Conservation (phyloP, 352 stramenopile species). For the Globisporangium middletonii region DNA sequence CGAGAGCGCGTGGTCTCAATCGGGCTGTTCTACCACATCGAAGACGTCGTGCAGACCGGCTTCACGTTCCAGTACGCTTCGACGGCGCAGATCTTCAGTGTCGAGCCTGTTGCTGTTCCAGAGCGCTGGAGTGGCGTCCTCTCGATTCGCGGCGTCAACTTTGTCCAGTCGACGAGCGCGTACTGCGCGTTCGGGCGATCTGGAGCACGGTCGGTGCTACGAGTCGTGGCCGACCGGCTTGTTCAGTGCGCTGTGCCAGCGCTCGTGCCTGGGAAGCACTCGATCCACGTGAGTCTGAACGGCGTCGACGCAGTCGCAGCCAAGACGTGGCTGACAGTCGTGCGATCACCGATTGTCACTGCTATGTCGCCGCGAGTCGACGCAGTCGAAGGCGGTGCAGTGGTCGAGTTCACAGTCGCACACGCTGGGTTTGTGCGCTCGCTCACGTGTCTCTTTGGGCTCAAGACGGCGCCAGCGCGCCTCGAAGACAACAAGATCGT, state of each 20-base stretch:
- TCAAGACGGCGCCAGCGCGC: conserved; percentile 11
- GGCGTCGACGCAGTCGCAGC: conserved; percentile 13
- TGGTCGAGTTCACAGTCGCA: conserved; percentile 23
- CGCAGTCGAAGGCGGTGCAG: conserved; percentile 21
- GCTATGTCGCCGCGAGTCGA: conserved; percentile 26
- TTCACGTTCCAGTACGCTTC: conserved; percentile 29
- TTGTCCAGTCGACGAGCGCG: conserved; percentile 14
- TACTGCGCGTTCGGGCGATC: conserved; percentile 24
- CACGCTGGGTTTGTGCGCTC: conserved; percentile 24
- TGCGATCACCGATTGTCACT: conserved; percentile 17
- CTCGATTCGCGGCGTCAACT: conserved; percentile 25
- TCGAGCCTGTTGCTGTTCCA: conserved; percentile 9
- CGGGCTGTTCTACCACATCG: conserved; percentile 20
- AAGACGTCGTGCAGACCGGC: conserved; percentile 17
- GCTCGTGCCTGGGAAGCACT: conserved; percentile 15
- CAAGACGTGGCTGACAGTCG: conserved; percentile 16
- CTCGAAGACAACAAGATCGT: conserved; percentile 19
- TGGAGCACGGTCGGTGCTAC: conserved; percentile 5
- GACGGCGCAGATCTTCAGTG: conserved; percentile 14
- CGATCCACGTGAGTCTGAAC: conserved; percentile 29
- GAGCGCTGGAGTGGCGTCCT: conserved; percentile 21
- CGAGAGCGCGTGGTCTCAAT: conserved; percentile 9
- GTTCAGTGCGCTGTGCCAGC: conserved; percentile 24
- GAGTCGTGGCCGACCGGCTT: conserved; percentile 12
- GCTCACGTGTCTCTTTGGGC: conserved; percentile 33